Evolutionary conservation across 2,329 filamentous ascomycete genomes (phyloP).

Genomic region (Endothia cerciana): DNA sequence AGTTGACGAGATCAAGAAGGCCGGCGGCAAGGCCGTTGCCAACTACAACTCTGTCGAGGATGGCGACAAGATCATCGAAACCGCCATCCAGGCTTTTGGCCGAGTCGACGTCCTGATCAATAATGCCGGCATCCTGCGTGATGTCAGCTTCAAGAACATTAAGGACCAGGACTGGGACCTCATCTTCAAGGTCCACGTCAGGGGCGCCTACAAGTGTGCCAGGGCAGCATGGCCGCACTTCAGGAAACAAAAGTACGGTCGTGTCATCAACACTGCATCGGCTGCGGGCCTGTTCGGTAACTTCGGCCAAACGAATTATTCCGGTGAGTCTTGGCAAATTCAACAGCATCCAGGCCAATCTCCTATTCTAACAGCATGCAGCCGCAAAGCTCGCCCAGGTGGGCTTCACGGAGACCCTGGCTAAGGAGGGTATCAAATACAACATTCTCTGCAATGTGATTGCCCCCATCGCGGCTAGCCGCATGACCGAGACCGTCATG

Average conservation of each 20-base stretch:
- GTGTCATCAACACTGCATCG: conserved; percentile 96
- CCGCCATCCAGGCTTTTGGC: conserved; percentile 78
- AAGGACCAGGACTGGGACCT: conserved; percentile 96
- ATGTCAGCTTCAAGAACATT: conserved; percentile 99
- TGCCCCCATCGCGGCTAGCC: conserved; percentile 90
- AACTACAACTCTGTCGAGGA: conserved; percentile 97
- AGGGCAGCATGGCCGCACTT: conserved; percentile 96
- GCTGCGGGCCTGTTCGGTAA: conserved; percentile 93
- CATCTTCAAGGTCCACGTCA: conserved; percentile 89
- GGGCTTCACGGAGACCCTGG: conserved; percentile 95
- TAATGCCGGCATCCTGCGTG: conserved; percentile 94
- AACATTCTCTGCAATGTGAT: conserved; percentile 96
- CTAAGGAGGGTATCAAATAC: conserved; percentile 97
- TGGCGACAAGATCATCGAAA: conserved; percentile 92
- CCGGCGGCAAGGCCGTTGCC: conserved; percentile 92
- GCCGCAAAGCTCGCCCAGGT: conserved; percentile 95
- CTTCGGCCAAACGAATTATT: conserved; percentile 97
- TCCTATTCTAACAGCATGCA: conserved; percentile 31
- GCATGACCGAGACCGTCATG: conserved; percentile 96
- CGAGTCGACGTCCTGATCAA: conserved; percentile 96
- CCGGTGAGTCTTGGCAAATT: conserved; percentile 52
- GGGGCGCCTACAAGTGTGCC: conserved; percentile 92
- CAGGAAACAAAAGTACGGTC: conserved; percentile 97
- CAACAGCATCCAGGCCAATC: neutral
- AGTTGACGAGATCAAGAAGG: conserved; percentile 80